phyloP scores from a whole-genome alignment of 2,329 filamentous ascomycete species.

The Alternaria brassicicola region DNA sequence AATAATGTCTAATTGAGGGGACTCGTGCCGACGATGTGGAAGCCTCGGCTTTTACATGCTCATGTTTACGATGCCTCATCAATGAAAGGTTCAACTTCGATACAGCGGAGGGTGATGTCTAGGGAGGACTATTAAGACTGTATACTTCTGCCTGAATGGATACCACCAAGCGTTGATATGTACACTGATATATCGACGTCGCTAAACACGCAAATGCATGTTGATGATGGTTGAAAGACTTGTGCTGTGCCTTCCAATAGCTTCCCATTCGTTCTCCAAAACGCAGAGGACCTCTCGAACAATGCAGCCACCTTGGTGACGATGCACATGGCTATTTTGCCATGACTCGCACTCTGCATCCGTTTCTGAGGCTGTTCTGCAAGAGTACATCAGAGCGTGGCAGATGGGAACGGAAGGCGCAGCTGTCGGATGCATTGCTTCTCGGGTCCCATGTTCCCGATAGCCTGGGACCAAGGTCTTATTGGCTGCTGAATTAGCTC shows the following conservation, averaged over 20 bases:
- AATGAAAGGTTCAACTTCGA: background rate
- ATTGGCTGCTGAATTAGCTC: constrained; percentile 4
- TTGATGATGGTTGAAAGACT: background rate
- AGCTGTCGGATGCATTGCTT: constrained; percentile 5
- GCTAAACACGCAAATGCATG: background rate
- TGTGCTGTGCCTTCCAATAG: background rate
- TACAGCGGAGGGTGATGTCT: too few species aligned
- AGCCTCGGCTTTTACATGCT: constrained; percentile 4
- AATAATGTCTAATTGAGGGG: constrained; percentile 1
- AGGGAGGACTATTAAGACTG: background rate
- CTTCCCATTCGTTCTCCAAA: background rate
- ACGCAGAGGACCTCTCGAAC: background rate
- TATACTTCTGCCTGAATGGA: background rate
- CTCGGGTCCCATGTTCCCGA: constrained; percentile 8
- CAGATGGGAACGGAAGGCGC: background rate
- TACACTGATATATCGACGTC: background rate
- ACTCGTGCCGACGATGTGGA: constrained; percentile 1
- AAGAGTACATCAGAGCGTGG: background rate
- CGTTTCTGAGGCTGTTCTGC: background rate
- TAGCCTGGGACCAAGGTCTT: background rate
- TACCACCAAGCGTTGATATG: background rate
- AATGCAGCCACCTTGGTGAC: constrained; percentile 7
- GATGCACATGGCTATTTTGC: constrained; percentile 1
- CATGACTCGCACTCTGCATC: constrained; percentile 6
- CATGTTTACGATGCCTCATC: background rate